Base-by-base conservation (phyloP, 768 basidiomycete genomes). In the Mycena epipterygia region DNA sequence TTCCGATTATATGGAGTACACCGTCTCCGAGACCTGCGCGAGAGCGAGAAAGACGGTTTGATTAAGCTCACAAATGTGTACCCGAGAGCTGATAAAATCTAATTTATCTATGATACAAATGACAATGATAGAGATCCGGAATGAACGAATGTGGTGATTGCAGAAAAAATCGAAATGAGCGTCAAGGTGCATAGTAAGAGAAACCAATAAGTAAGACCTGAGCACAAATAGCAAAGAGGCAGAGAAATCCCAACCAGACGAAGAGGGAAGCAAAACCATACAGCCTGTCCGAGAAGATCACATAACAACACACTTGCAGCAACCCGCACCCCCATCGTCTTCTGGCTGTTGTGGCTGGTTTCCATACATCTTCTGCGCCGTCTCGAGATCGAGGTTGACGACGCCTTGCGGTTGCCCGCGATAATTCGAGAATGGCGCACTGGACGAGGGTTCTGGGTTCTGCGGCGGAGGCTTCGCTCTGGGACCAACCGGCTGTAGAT, bases 281-380 rank as follows among this genome's bases (percentile, higher is more conserved):
- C 14, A 56, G 46, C 5, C 6, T 33, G 42, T 25, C 25, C 19
- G 53, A 66, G 41, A 25, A 60, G 7, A 80, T 94, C 89, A 95
- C 94, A 95, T 95, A 79, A 95, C 87, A 74, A 93, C 82, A 81
- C 94, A 95, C 81, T 91, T 93, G 85, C 94, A 95, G 77, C 94
- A 95, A 42, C 91, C 90, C 33, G 84, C 87, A 35, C 80, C 84
- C 2, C 75, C 78, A 17, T 86, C 87, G 9, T 91, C 88, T 37
- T 90, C 88, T 14, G 82, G 81, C 52, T 86, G 78, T 58, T 74
- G 73, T 62, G 61, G 70, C 59, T 80, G 78, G 41, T 56, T 71
- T 2, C 82, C 81, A 14, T 71, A 53, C 58, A 81, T 79, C 44
- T 77, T 75, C 46, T 78, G 72, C 33, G 81, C 78, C 44, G 81